These are phyloP conservation scores for Penicillium freii DNA, from an alignment of 2,329 filamentous ascomycete species.

Conservation along the genomic window DNA sequence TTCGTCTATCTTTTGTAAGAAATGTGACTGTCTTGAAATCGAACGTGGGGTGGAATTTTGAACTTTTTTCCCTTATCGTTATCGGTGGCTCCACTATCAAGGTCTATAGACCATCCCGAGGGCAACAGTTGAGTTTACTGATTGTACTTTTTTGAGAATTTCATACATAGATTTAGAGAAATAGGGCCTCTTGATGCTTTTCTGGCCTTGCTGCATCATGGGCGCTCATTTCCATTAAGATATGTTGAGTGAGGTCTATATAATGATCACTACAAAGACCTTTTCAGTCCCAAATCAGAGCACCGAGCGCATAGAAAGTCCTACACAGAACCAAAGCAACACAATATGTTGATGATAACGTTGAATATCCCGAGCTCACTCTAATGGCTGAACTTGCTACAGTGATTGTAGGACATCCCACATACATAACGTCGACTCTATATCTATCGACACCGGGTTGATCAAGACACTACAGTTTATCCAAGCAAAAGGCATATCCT, in stretches of 20 bases:
- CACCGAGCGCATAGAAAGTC: not conserved
- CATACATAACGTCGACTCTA: not conserved
- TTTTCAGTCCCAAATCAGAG: not conserved
- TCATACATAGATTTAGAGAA: no score
- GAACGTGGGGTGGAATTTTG: slow-evolving; percentile 7
- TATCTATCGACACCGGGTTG: not conserved
- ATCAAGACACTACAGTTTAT: not conserved
- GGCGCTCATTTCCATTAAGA: no score
- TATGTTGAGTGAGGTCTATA: not conserved
- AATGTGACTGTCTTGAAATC: not conserved
- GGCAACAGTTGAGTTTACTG: no score
- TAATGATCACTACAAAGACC: not conserved
- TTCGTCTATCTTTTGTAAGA: not conserved
- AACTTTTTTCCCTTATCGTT: slow-evolving; percentile 13
- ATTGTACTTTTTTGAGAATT: not conserved
- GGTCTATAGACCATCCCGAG: not conserved
- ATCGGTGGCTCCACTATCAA: slow-evolving; percentile 5
- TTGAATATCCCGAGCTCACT: accelerated
- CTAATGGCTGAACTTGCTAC: accelerated
- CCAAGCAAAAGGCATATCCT: not conserved
- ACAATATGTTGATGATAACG: not conserved
- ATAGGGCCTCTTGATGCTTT: accelerated
- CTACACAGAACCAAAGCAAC: not conserved
- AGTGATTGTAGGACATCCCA: no score
- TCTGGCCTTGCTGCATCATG: accelerated